Percentiles rank a stretch among this genome's conserved stretches.
Conservation (phyloP, 2,329 filamentous ascomycete species). For the Aureobasidium subglaciale region DNA sequence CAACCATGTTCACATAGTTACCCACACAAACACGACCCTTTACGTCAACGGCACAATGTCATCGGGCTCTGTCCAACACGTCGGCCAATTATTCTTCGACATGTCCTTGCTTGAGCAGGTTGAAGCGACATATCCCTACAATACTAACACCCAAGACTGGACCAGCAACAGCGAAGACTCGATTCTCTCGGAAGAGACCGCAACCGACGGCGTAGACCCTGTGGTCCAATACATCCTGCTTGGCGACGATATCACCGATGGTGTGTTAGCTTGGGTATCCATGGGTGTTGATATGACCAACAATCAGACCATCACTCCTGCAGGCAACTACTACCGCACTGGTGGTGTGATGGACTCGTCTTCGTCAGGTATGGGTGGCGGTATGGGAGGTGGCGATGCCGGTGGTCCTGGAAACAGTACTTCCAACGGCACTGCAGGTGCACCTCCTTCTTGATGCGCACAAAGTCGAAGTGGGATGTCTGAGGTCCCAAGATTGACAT, state of each 20-base stretch:
- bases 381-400: neutral
- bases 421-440: neutral
- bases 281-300: conserved; percentile 20
- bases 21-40: conserved; percentile 33
- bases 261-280: conserved; percentile 47
- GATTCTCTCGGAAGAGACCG: conserved; percentile 40
- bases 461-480: too few relatives aligned
- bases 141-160: conserved; percentile 34
- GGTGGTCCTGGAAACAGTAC: neutral
- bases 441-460: neutral
- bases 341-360: neutral
- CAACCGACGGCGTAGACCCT: conserved; percentile 48
- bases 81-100: conserved; percentile 60
- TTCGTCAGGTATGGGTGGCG: neutral
- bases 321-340: neutral
- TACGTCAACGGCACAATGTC: conserved; percentile 46
- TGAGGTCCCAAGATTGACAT: neutral
- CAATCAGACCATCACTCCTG: conserved; percentile 18
- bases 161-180: conserved; percentile 47
- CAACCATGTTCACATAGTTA: conserved; percentile 35
- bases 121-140: conserved; percentile 40
- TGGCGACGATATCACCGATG: conserved; percentile 45
- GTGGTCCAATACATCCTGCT: conserved; percentile 52
- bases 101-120: conserved; percentile 49
- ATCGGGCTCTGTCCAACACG: conserved; percentile 47